Conservation (phyloP, 2,329 filamentous ascomycete species). For the Penicillium nordicum region DNA sequence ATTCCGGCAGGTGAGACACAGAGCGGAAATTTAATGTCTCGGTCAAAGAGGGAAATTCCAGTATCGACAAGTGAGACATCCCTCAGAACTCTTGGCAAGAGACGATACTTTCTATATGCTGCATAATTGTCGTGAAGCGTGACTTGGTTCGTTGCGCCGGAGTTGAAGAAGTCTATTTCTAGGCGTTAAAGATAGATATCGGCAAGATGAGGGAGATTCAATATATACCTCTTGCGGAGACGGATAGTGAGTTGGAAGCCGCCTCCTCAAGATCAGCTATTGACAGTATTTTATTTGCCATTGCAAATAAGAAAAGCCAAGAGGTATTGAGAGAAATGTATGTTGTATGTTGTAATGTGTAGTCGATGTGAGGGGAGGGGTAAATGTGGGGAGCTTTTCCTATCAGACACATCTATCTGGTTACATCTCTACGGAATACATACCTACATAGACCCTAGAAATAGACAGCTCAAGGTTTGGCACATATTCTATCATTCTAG, state of each 20-base stretch:
- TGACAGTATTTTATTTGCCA: slow-evolving; percentile 16
- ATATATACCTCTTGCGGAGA: slow-evolving; percentile 13
- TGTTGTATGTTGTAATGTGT: background rate
- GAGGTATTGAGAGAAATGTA: background rate
- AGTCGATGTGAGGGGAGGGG: slow-evolving; percentile 3
- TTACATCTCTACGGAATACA: too few relatives aligned
- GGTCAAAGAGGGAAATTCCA: slow-evolving; percentile 44
- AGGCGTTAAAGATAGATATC: background rate
- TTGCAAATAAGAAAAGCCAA: background rate
- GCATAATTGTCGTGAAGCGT: slow-evolving; percentile 50
- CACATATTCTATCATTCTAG: background rate
- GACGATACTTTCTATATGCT: slow-evolving; percentile 50
- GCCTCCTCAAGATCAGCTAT: slow-evolving; percentile 18
- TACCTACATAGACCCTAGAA: background rate
- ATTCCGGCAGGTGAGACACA: slow-evolving; percentile 54
- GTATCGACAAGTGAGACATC: slow-evolving; percentile 45
- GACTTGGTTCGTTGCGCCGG: slow-evolving; percentile 44
- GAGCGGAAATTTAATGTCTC: slow-evolving; percentile 47
- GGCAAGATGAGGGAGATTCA: background rate
- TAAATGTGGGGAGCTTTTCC: background rate
- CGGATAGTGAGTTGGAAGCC: slow-evolving; percentile 11
- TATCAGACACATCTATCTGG: too few relatives aligned
- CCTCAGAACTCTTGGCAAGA: slow-evolving; percentile 45
- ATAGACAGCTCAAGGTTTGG: background rate
- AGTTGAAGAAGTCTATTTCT: slow-evolving; percentile 53